A percentile compares a stretch with the other conserved stretches of the same genome.
These are phyloP conservation scores for Daldinia loculata DNA, from an alignment of 495 filamentous ascomycete genomes.

Conservation along the genomic window DNA sequence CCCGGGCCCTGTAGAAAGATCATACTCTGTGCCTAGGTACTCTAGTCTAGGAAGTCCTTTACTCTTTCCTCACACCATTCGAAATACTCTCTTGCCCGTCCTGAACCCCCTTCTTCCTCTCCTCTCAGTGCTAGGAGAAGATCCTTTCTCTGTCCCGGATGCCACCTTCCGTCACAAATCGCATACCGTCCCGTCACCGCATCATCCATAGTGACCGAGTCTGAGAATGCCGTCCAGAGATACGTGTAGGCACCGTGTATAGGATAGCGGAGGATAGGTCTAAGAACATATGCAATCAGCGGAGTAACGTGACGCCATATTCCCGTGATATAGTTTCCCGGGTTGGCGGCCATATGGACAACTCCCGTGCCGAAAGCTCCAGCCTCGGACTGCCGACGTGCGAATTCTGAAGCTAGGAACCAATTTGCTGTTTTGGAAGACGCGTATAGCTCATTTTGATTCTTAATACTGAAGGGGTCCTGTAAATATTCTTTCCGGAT, in stretches of 20 bases:
- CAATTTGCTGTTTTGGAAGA: too few species aligned
- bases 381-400: too few species aligned
- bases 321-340: background rate
- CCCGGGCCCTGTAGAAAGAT: background rate
- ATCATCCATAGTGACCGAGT: background rate
- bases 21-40: background rate
- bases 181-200: background rate
- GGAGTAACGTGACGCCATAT: background rate
- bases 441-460: too few species aligned
- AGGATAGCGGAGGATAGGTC: background rate
- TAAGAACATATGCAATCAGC: background rate
- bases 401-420: too few species aligned
- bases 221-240: background rate
- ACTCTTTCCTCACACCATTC: background rate
- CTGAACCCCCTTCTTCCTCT: background rate
- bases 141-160: background rate
- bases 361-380: background rate
- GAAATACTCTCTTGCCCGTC: background rate
- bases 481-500: too few species aligned
- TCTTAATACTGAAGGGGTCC: too few species aligned
- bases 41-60: conserved; percentile 26
- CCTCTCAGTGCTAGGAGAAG: background rate
- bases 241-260: background rate
- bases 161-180: background rate
- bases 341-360: background rate